Conservation (phyloP, 2,329 filamentous ascomycete genomes). For the Scopulariopsis brevicaulis region DNA sequence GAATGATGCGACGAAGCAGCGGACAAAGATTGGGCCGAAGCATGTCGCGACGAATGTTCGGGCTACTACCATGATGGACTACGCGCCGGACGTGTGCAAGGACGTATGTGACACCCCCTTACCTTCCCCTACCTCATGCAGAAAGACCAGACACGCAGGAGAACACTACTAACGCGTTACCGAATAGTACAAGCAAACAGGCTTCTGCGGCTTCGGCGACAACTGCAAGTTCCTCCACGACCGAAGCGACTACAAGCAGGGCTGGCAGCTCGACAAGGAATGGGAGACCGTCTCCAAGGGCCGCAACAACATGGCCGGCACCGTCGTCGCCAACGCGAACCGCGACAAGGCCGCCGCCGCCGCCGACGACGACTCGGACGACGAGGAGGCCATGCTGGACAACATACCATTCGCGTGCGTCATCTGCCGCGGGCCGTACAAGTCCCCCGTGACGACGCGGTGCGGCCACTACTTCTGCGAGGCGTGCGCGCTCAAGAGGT, state of each 20-base stretch:
- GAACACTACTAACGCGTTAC: conserved; percentile 4
- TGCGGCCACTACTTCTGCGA: conserved; percentile 97
- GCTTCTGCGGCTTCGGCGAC: conserved; percentile 53
- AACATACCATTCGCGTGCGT: conserved; percentile 85
- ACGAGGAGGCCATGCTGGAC: conserved; percentile 62
- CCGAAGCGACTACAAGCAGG: conserved; percentile 72
- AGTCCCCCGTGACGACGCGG: conserved; percentile 70
- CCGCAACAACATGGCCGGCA: conserved; percentile 50
- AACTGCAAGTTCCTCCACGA: conserved; percentile 74
- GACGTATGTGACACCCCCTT: conserved; percentile 39
- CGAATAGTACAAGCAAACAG: conserved; percentile 29
- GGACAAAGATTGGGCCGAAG: conserved; percentile 67
- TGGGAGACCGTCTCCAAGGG: conserved; percentile 81
- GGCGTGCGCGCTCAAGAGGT: conserved; percentile 73
- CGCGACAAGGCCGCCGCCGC: conserved; percentile 19
- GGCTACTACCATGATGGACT: conserved; percentile 83
- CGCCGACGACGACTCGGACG: conserved; percentile 30
- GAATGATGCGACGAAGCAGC: conserved; percentile 83
- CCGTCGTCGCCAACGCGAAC: conserved; percentile 48
- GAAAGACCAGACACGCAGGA: not conserved
- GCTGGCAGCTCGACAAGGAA: conserved; percentile 89
- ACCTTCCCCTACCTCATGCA: not conserved
- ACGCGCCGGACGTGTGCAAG: conserved; percentile 87
- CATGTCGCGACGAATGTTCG: conserved; percentile 85
- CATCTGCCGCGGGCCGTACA: conserved; percentile 72